Evolutionary conservation across 2,329 filamentous ascomycete genomes (phyloP), one percentile per base, ranked within the genome.

Genomic region (Aspergillus neoniger): DNA sequence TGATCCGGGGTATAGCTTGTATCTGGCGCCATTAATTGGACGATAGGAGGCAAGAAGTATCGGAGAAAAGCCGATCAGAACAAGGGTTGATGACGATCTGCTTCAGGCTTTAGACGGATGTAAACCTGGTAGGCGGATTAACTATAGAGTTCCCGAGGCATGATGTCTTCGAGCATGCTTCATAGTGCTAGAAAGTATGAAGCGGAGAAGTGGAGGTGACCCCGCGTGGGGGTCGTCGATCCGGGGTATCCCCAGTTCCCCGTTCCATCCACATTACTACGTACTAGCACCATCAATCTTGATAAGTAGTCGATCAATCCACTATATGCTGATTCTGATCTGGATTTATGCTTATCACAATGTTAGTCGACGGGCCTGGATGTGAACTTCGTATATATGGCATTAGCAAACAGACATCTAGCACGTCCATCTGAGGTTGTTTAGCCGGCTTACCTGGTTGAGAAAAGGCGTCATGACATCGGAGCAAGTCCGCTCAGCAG

Each of bases 121-220:
- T 28, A 38, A 23, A 5, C n/a, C 17, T 23, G 17, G 21, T 54
- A 41, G 38, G n/a, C 10, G 52, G 36, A 36, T 23, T 28, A 23
- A 44, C 5, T 44, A 23, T 7, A 23, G 19, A n/a, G n/a, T 10
- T 17, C 19, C 9, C 5, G 21, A 19, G 14, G 21, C 32, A 23
- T 41, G 51, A 39, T 21, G 19, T 47, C 39, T 10, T 55, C 10
- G n/a, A 55, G n/a, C 47, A 50, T 36, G 28, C 47, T 15, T 21
- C 19, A 30, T 6, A 7, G 19, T 41, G 30, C 9, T 39, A 15
- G 51, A 28, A 9, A 21, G 19, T 44, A 30, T 15, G 39, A 55
- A 28, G 53, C 53, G 53, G 39, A 30, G 53, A 55, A 55, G 53
- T 55, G 41, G 53, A 55, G 38, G 23, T 17, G 25, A 44, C 53